Base-by-base conservation (phyloP, 2,329 filamentous ascomycete species). In the Lachnellula suecica region DNA sequence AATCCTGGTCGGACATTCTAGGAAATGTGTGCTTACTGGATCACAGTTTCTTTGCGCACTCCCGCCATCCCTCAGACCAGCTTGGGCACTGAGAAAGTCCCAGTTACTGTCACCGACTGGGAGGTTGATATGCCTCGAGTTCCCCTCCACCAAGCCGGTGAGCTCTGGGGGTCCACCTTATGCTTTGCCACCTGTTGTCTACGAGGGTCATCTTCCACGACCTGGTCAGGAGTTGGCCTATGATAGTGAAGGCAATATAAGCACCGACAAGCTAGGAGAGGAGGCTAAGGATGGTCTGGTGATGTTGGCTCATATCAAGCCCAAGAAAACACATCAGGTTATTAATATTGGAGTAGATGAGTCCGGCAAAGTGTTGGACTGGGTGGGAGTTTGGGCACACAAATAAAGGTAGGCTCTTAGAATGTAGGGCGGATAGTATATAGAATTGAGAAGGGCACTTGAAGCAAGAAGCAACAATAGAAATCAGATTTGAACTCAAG, bases 141-240 rank as follows among this genome's bases (percentile, higher is more conserved):
- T 88, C 67, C 91, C 91, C 9, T 83, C 86, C 1, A 79, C 82
- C 56, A 94, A 92, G 68, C 77, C 82, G 38, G 78, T 85, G 9
- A 75, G 74, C 10, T 75, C 79, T 9, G 77, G 77, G 9, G 90
- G 91, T 0, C 90, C 91, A 11, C 90, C 91, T 2, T 92, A 82
- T 77, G 83, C 84, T 7, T 71, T 89, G 37, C 80, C 82, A 11
- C 79, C 87, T 1, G 79, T 83, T 54, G 80, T 88, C 24, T 94
- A 95, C 68, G 73, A 84, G 62, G 84, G 83, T 56, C 84, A 93
- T 61, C 76, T 96, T 38, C 78, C 78, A 49, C 77, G 80, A 44
- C 90, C 90, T 0, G 89, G 89, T 2, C 76, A 85, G 58, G 78
- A 84, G 9, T 72, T 91, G 13, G 65, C 74, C 13, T 92, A 91